These are phyloP conservation scores for Talaromyces sp. DNA, from an alignment of 2,329 filamentous ascomycete species.

Conservation along the genomic window DNA sequence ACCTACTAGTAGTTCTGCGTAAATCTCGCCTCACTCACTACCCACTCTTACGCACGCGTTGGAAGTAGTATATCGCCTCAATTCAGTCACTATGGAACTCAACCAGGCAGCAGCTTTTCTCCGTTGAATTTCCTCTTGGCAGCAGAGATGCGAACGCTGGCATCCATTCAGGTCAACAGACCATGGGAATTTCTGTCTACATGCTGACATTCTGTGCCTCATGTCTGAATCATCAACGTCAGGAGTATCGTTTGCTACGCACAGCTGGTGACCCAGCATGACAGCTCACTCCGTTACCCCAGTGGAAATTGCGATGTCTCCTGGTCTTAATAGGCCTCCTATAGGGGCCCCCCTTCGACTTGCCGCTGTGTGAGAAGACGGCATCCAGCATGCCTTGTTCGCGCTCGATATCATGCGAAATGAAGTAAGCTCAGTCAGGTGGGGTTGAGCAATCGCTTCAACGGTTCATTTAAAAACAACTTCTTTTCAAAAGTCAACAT, in stretches of 20 bases:
- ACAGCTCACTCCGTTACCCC: neutral
- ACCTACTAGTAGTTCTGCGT: neutral
- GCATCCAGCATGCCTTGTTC: neutral
- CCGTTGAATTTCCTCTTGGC: neutral
- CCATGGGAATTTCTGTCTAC: neutral
- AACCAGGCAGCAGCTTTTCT: conserved; percentile 6
- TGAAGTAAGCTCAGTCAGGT: neutral
- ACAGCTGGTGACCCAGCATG: neutral
- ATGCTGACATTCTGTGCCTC: neutral
- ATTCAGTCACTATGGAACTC: neutral
- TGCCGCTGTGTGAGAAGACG: neutral
- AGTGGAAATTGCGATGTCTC: neutral
- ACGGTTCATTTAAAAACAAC: no score
- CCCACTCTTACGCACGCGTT: conserved; percentile 7
- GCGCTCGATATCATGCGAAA: neutral
- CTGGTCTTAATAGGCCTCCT: neutral
- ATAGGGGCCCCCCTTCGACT: neutral
- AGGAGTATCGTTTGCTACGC: neutral
- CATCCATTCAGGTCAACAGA: neutral
- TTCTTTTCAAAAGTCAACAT: neutral
- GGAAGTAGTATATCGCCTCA: neutral
- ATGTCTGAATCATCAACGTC: neutral
- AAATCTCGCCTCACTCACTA: neutral
- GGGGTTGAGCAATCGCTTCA: neutral
- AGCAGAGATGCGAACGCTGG: neutral